Conservation (phyloP, 805 yeast species). For the Hanseniaspora thailandica region DNA sequence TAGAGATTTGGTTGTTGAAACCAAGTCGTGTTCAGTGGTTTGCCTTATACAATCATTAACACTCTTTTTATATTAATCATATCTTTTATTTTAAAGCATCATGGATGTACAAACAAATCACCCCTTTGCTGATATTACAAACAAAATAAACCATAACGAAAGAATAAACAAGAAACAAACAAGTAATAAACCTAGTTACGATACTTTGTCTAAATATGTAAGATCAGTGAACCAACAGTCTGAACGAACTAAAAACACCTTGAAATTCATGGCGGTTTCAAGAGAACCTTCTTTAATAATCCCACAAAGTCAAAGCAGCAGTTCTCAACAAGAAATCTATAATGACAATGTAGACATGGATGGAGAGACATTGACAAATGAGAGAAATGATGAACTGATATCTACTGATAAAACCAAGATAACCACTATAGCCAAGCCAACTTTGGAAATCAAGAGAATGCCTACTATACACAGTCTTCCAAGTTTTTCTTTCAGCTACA, state of each 20-base stretch:
- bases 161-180: not conserved
- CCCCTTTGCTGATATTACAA: not conserved
- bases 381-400: not conserved
- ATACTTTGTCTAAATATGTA: slow-evolving; percentile 2
- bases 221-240: slow-evolving; percentile 7
- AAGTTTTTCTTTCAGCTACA: slow-evolving; percentile 14
- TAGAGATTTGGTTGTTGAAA: too few relatives aligned
- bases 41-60: too few relatives aligned
- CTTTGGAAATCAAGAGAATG: not conserved
- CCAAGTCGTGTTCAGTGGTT: too few relatives aligned
- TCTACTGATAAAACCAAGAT: not conserved
- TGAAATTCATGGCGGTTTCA: slow-evolving; percentile 3
- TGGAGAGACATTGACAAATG: not conserved
- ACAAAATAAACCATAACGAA: not conserved
- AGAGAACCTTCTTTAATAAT: not conserved
- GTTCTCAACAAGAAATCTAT: not conserved
- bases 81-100: too few relatives aligned
- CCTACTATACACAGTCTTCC: not conserved
- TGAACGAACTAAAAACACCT: slow-evolving; percentile 6
- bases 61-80: too few relatives aligned
- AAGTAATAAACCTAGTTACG: not conserved
- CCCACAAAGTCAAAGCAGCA: not conserved
- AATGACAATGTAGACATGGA: not conserved
- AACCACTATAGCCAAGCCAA: too few relatives aligned
- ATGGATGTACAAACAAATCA: not conserved